phyloP scores from a whole-genome alignment of 345 rosid genomes.

The Populus ilicifolia region DNA sequence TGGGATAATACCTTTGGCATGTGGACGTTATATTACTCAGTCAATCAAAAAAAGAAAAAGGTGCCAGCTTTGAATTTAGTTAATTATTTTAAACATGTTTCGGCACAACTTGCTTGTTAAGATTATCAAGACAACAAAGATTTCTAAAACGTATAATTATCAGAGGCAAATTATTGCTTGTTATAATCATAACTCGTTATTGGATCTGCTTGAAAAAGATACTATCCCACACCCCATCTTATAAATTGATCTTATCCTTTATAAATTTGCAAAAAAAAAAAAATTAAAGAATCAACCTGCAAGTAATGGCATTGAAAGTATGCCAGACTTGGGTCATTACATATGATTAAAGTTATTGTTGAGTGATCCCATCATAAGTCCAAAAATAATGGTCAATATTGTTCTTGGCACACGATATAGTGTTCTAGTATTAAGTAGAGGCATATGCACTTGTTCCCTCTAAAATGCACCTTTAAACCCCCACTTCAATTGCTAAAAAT shows the following conservation, averaged over 20 bases:
- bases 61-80: background rate
- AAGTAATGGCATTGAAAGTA: background rate
- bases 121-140: background rate
- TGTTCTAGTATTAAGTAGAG: background rate
- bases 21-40: background rate
- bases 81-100: background rate
- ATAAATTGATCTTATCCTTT: background rate
- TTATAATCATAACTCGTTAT: background rate
- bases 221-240: background rate
- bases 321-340: background rate
- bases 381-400: background rate
- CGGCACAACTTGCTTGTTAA: background rate
- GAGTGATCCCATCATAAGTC: background rate
- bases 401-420: background rate
- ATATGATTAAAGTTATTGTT: background rate
- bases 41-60: background rate
- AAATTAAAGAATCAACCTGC: background rate
- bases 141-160: background rate
- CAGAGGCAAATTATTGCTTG: background rate
- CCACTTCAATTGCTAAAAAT: constrained; percentile 6
- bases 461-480: constrained; percentile 4
- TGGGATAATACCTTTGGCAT: background rate
- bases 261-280: background rate
- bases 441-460: background rate
- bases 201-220: background rate